Conservation (phyloP, 192 early-diverging fungal genomes). For the Gaertneriomyces sp. region DNA sequence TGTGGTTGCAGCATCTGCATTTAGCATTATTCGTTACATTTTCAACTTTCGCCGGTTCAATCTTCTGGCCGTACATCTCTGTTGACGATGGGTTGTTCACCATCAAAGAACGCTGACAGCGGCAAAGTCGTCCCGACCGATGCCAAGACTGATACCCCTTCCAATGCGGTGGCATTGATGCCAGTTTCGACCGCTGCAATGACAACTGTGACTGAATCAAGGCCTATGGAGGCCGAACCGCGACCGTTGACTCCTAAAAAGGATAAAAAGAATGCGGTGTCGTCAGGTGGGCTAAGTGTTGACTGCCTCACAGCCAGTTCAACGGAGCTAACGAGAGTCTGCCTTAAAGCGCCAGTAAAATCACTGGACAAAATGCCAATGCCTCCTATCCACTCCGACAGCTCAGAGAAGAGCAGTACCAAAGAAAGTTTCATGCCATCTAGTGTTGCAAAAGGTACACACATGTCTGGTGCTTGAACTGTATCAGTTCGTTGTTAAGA, state of each 20-base stretch:
- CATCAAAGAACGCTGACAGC: background rate
- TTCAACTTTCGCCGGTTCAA: no score
- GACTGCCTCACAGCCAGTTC: background rate
- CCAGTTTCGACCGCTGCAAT: background rate
- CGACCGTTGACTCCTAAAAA: background rate
- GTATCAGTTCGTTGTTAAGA: conserved; percentile 1
- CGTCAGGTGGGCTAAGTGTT: background rate
- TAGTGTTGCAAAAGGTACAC: background rate
- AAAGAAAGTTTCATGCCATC: background rate
- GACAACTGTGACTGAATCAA: background rate
- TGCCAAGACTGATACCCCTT: background rate
- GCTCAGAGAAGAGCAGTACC: background rate
- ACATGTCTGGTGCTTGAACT: background rate
- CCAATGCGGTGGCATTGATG: background rate
- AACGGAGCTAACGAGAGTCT: background rate
- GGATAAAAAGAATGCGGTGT: background rate
- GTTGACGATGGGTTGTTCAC: conserved; percentile 1
- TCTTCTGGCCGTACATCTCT: no score
- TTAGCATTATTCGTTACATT: no score
- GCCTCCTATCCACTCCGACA: background rate
- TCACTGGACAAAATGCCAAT: conserved; percentile 13
- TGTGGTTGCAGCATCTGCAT: no score
- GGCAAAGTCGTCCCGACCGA: background rate
- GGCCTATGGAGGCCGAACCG: background rate
- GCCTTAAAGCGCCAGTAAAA: background rate